Evolutionary conservation across 441 rosid species (phyloP).

Genomic region (Arabidopsis hybrid): DNA sequence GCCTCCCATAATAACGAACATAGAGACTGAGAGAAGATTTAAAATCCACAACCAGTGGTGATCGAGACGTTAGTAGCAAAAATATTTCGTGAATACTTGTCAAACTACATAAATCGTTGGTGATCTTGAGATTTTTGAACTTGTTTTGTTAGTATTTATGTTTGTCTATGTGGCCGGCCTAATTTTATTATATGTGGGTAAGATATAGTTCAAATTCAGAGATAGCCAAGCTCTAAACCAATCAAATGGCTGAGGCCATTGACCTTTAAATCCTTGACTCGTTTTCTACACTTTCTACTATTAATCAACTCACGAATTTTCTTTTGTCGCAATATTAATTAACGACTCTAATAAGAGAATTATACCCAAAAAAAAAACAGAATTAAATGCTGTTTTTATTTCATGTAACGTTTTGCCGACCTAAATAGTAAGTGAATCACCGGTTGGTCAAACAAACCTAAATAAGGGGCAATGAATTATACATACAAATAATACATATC

Average conservation of each 20-base stretch:
- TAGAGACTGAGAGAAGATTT: too few species aligned
- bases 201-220: background rate
- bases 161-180: background rate
- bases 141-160: background rate
- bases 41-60: too few species aligned
- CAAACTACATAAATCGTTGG: background rate
- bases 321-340: background rate
- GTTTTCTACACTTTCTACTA: background rate
- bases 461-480: constrained; percentile 25
- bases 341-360: background rate
- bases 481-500: background rate
- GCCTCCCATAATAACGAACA: too few species aligned
- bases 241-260: background rate
- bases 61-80: too few species aligned
- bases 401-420: constrained; percentile 31
- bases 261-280: constrained; percentile 24
- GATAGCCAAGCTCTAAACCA: background rate
- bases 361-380: background rate
- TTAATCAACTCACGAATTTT: background rate
- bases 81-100: background rate
- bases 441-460: constrained; percentile 33
- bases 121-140: background rate
- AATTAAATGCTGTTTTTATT: constrained; percentile 24
- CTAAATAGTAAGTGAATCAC: constrained; percentile 15
- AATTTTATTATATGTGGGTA: background rate